Percentiles rank a stretch among this genome's conserved stretches.
phyloP scores from a whole-genome alignment of 306 rosid species.

The Rubus parviflorus region DNA sequence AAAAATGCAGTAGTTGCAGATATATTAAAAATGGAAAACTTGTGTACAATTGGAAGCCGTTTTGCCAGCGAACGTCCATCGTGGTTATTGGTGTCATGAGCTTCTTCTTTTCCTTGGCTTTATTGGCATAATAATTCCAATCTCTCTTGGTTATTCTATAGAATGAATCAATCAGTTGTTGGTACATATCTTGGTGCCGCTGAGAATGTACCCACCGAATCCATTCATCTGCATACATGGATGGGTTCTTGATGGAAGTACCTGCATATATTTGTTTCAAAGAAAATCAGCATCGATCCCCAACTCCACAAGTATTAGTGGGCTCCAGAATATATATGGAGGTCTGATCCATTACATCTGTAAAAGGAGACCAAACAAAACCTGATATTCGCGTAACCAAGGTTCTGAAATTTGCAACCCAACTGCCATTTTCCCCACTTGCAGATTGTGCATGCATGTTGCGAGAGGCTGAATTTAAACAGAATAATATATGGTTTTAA shows the following conservation, averaged over 20 bases:
- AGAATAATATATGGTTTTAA: neutral
- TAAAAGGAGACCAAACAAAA: constrained; percentile 22
- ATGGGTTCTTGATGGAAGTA: constrained; percentile 93
- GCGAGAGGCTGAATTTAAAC: constrained; percentile 71
- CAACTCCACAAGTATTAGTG: neutral
- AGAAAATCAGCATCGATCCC: neutral
- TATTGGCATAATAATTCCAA: neutral
- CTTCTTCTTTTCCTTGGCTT: neutral
- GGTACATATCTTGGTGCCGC: constrained; percentile 72
- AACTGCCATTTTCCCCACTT: constrained; percentile 80
- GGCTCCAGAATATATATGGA: constrained; percentile 1
- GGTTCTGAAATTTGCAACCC: constrained; percentile 96
- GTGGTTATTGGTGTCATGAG: neutral
- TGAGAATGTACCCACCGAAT: constrained; percentile 91
- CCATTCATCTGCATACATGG: constrained; percentile 91
- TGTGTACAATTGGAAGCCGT: neutral
- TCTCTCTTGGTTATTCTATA: neutral
- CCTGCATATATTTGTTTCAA: constrained; percentile 47
- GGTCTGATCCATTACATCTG: too few relatives aligned
- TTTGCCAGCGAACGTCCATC: neutral
- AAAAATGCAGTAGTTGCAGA: constrained; percentile 14
- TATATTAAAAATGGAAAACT: neutral
- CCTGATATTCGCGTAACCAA: constrained; percentile 99
- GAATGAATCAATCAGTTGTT: constrained; percentile 26
- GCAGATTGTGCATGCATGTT: constrained; percentile 89